Conservation (phyloP, 2,329 filamentous ascomycete genomes). For the Phialophora verrucosa region DNA sequence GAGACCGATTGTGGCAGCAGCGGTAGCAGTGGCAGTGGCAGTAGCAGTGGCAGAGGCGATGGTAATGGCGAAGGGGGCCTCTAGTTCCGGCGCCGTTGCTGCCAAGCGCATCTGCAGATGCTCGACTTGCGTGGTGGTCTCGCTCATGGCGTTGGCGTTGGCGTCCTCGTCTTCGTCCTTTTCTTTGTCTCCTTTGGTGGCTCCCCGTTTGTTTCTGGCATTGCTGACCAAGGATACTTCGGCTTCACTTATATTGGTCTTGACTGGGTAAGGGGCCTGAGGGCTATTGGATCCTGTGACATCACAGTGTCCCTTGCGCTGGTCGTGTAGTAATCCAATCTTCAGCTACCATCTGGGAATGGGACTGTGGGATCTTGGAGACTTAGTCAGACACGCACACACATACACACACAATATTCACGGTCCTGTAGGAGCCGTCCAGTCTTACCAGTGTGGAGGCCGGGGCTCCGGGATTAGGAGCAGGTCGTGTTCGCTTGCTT, state of each 20-base stretch:
- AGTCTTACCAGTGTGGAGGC: neutral
- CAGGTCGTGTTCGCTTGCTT: neutral
- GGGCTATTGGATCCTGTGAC: neutral
- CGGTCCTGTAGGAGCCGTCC: neutral
- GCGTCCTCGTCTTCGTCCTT: neutral
- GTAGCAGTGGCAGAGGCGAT: neutral
- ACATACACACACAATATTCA: neutral
- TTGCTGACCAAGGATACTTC: neutral
- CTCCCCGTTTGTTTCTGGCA: neutral
- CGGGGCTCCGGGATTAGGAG: neutral
- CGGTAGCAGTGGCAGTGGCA: neutral
- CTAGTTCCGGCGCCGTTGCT: neutral
- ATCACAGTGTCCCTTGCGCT: neutral
- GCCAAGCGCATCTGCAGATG: neutral
- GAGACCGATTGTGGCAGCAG: too few relatives aligned
- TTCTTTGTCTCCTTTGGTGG: neutral
- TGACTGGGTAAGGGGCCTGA: neutral
- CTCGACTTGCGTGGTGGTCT: conserved; percentile 7
- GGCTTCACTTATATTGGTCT: neutral
- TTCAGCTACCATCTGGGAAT: conserved; percentile 3
- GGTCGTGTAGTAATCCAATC: conserved; percentile 7
- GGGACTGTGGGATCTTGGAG: conserved; percentile 1
- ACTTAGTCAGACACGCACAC: conserved; percentile 15
- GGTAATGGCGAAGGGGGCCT: neutral
- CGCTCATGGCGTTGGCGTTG: conserved; percentile 1